These are phyloP conservation scores for Leucocoprinus birnbaumii DNA, from an alignment of 768 basidiomycete genomes.

Conservation along the genomic window DNA sequence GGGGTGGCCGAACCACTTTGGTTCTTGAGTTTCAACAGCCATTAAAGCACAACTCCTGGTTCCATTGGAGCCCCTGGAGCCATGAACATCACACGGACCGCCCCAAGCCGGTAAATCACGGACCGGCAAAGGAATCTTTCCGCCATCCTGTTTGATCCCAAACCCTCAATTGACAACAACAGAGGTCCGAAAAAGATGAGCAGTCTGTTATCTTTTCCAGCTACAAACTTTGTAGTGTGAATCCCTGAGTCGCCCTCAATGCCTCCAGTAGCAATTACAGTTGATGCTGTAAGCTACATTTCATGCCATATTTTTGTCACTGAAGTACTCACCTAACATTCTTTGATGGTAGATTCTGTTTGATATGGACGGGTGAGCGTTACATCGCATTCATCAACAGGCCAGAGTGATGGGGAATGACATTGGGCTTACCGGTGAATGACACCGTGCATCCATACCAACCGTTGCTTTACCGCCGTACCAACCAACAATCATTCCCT, in stretches of 20 bases:
- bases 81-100: no score
- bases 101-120: no score
- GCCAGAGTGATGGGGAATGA: neutral
- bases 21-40: no score
- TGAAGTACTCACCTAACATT: neutral
- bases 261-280: conserved; percentile 30
- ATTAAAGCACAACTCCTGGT: no score
- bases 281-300: conserved; percentile 48
- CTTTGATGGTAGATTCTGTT: conserved; percentile 50
- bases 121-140: no score
- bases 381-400: neutral
- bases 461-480: neutral
- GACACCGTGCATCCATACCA: neutral
- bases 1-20: no score
- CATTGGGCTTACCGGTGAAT: neutral
- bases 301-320: neutral
- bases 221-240: neutral
- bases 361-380: conserved; percentile 64
- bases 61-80: no score
- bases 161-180: neutral
- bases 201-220: neutral
- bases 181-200: neutral
- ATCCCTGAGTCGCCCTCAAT: conserved; percentile 16
- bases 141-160: no score
- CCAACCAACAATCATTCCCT: conserved; percentile 8